Evolutionary conservation across 2,329 filamentous ascomycete species (phyloP), one percentile per base, ranked within the genome.

Genomic region (Fusarium odoratissimum): DNA sequence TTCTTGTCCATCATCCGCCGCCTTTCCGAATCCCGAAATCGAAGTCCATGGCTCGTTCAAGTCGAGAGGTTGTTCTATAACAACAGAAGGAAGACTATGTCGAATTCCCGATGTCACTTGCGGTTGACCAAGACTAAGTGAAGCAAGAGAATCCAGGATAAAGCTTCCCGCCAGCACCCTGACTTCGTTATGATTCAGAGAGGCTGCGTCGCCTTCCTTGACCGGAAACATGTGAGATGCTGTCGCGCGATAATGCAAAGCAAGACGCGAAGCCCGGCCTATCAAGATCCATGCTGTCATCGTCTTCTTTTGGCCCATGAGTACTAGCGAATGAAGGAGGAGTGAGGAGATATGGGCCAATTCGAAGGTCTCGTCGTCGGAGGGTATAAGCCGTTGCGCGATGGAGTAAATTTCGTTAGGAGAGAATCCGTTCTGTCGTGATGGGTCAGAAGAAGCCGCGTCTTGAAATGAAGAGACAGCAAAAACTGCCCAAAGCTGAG

Each of bases 241-340:
- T 17, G 58, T 60, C 1, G 57, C 59, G 33, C 68, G 74, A 25
- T 77, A 63, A 28, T 82, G 80, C 8, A 84, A 75, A 16, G 84
- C 83, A 9, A 82, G 70, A 9, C 69, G 86, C 75, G 89, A 87
- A n/a, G 91, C 91, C 67, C 88, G 85, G 2, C 91, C 91, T 25
- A 92, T 84, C 2, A 92, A 79, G 8, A 92, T 78, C 86, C 92
- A 93, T 3, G 92, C 91, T 5, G 87, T 81, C 19, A 84, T 84
- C 38, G 85, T 84, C n/a, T 88, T 85, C 23, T 86, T 85, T 54
- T 86, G 86, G 0, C 87, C 88, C n/a, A 94, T 81, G 45, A 91
- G 89, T 28, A 92, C 82, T 6, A 94, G 81, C 5, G 89, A 86
- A 5, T 94, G 83, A 0, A 92, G 83, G 3, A 91, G 78, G 8